Base-by-base conservation (phyloP, 192 early-diverging fungal genomes). In the Umbelopsis vinacea region DNA sequence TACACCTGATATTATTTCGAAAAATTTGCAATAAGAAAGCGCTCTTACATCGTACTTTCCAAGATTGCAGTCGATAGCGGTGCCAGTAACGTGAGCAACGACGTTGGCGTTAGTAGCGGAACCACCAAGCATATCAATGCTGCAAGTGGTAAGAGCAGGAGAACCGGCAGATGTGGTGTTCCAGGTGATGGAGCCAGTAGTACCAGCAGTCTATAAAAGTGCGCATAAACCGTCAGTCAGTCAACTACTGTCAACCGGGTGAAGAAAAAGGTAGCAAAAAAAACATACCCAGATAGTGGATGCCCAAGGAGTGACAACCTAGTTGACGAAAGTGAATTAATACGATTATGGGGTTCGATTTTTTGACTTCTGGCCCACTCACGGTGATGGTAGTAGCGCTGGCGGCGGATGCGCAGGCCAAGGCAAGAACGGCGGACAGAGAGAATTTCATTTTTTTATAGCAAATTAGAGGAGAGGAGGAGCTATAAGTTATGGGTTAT, bases 251-350 rank as follows among this genome's bases (percentile, higher is more conserved):
- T 22, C 71, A 68, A 69, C 11, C 29, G 24, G 4, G 4, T n/a
- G 7, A 46, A 71, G 33, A 24, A 46, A 21, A 57, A 33, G 15
- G 45, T 68, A 63, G 5, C 29, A 1, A 29, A 4, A 37, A 57
- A 9, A 21, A 23, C 66, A 68, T 79, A 79, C 77, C 77, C 77
- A 79, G 50, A n/a, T 35, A 35, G 73, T 70, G 29, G 74, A 43
- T 38, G 73, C 50, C 77, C 77, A 79, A 21, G 77, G 77, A 38
- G 69, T 71, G 21, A 71, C 38, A 26, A 79, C 57, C 77, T 79
- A 11, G 15, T 19, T 21, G 48, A 50, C 19, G 17, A 50, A 50
- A 21, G 15, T 50, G 6, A 50, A 43, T 43, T 50, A 50, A 50
- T 15, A 50, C n/a, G 48, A 2, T 21, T 19, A 50, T 50, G n/a